These are phyloP conservation scores for Musa troglodytarum DNA, from an alignment of 176 grass and related monocot species.

Conservation along the genomic window DNA sequence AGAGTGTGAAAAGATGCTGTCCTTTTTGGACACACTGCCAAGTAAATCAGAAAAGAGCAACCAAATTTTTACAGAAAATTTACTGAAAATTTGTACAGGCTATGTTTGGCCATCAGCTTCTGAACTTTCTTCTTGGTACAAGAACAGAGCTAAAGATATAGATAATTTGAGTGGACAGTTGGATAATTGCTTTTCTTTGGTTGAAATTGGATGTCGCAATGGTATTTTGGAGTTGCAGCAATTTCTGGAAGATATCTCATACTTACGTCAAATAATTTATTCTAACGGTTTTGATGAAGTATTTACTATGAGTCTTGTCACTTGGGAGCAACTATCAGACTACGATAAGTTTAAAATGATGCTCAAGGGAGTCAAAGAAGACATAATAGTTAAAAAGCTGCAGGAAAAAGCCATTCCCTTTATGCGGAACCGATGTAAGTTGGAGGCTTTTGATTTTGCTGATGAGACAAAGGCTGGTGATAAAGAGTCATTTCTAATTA, in stretches of 20 bases:
- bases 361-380: constrained; percentile 70
- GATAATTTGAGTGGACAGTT: constrained; percentile 94
- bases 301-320: constrained; percentile 57
- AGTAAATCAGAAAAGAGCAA: constrained; percentile 32
- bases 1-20: constrained; percentile 74
- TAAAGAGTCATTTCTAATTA: constrained; percentile 54
- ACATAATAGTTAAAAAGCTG: constrained; percentile 52
- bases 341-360: constrained; percentile 96
- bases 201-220: constrained; percentile 71
- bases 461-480: constrained; percentile 16
- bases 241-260: constrained; percentile 79
- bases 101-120: constrained; percentile 69
- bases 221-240: constrained; percentile 52
- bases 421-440: constrained; percentile 45
- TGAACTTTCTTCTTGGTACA: constrained; percentile 80
- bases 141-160: constrained; percentile 74
- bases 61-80: constrained; percentile 63
- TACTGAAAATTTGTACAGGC: constrained; percentile 50
- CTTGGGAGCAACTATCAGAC: constrained; percentile 62
- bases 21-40: constrained; percentile 45
- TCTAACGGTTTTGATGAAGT: constrained; percentile 46
- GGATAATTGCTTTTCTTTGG: constrained; percentile 69
- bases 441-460: constrained; percentile 26
- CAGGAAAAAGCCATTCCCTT: constrained; percentile 74
- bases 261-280: constrained; percentile 63